Base-by-base conservation (phyloP, 495 filamentous ascomycete genomes). In the Letharia lupina region DNA sequence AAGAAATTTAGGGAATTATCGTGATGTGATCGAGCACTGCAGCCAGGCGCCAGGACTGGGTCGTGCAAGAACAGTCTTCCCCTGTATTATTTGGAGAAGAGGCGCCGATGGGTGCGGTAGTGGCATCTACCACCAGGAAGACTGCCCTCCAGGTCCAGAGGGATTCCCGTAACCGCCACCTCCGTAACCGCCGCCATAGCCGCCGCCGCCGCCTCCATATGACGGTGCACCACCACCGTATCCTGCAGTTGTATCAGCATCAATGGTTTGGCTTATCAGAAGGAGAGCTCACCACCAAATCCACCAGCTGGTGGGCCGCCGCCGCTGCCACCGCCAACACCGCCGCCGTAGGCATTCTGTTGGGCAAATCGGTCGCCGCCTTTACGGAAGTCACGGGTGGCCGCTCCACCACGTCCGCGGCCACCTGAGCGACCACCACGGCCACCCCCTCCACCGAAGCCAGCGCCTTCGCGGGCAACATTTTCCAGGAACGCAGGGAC, bases 401-500 rank as follows among this genome's bases (percentile, higher is more conserved):
- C 86, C 73, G 74, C 75, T 69, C 81, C 79, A 67, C 84, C 79
- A 67, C 83, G 83, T 40, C 75, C 80, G 71, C 82, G 78, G 10
- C 77, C 73, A 18, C 89, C 87, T 69, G 89, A 84, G 65, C 88
- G 82, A 65, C 91, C 82, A 66, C 91, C 83, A 64, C 91, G 82
- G 56, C 89, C 79, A 64, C 90, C 81, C 73, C 90, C 82, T 56
- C 90, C 83, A 61, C 90, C 87, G 69, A 84, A 90, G 70, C 87
- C 90, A 69, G 89, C 87, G 60, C 90, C 89, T 80, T 97, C 94
- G 67, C 94, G 91, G 73, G 94, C 92, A 79, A 97, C 95, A 73
- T 87, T 93, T 83, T 98, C 94, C 39, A 98, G 80, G 85, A 98
- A 98, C 40, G 80, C 75, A 39, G 94, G 94, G 66, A 98, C 87